Conservation (phyloP, 495 filamentous ascomycete species). For the Staphylotrichum tortipilum region DNA sequence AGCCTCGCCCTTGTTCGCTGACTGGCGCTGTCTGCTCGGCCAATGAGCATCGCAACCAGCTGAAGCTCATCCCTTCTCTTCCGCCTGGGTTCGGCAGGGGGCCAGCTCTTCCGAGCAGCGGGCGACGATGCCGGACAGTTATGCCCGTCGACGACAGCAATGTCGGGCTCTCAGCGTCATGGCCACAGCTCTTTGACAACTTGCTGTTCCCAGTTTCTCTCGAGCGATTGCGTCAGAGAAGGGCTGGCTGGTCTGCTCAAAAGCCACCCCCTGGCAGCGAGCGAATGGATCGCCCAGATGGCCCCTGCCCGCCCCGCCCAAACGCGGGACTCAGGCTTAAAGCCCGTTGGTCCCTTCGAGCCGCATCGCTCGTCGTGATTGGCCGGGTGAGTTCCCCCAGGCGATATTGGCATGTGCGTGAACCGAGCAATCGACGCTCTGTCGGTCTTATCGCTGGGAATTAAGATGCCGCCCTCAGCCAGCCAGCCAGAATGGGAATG, state of each 20-base stretch:
- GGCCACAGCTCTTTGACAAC: neutral
- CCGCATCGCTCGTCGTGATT: neutral
- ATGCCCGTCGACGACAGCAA: neutral
- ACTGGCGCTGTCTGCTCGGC: neutral
- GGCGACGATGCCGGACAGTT: too few relatives aligned
- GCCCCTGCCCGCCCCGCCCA: neutral
- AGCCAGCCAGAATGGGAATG: too few relatives aligned
- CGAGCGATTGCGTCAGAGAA: slow-evolving; percentile 13
- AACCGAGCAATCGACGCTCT: neutral
- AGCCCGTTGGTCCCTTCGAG: neutral
- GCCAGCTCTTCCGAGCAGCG: too few relatives aligned
- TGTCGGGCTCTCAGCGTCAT: neutral
- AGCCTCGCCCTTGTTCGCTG: slow-evolving; percentile 7
- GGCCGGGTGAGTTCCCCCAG: neutral
- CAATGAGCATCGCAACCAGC: neutral
- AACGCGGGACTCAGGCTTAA: neutral
- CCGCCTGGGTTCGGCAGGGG: neutral
- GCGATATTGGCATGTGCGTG: neutral
- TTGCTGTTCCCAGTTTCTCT: slow-evolving; percentile 9
- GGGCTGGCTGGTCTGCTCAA: too few relatives aligned
- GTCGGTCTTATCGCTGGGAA: neutral
- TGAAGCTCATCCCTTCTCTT: neutral
- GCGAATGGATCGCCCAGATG: neutral
- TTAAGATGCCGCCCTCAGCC: too few relatives aligned
- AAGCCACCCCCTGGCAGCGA: neutral